These are phyloP conservation scores for Dendrobium officinale DNA, from an alignment of 106 monocot species.

Conservation along the genomic window DNA sequence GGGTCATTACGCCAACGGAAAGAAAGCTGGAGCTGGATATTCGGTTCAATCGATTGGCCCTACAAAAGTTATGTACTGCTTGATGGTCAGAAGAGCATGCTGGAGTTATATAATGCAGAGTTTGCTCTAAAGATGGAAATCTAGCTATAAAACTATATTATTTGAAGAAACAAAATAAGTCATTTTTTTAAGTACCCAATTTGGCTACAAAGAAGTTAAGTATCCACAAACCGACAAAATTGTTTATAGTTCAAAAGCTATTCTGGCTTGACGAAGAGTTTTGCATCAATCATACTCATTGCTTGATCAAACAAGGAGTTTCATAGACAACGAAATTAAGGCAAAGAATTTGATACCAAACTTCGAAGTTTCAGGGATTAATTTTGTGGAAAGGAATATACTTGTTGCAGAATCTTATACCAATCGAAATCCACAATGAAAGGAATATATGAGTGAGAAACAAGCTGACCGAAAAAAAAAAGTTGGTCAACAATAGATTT, in stretches of 20 bases:
- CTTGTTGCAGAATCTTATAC: no score
- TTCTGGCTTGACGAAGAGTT: background rate
- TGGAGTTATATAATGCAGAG: background rate
- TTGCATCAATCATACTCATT: background rate
- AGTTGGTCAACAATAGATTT: no score
- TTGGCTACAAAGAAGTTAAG: background rate
- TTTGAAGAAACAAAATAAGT: background rate
- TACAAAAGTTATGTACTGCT: conserved; percentile 26
- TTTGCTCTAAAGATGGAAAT: background rate
- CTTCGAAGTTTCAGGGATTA: no score
- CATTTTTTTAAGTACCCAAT: background rate
- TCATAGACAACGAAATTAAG: background rate
- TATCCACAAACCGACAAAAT: background rate
- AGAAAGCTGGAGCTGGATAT: background rate
- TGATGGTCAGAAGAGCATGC: conserved; percentile 10
- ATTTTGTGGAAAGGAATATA: no score
- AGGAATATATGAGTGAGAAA: no score
- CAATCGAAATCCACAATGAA: no score
- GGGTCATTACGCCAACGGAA: conserved; percentile 23
- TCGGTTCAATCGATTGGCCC: conserved; percentile 11
- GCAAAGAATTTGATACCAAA: no score
- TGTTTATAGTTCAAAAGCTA: background rate
- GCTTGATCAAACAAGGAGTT: background rate
- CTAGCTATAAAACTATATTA: no score
- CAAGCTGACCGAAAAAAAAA: no score